Percentiles rank a stretch among this genome's conserved stretches.
phyloP scores from a whole-genome alignment of 352 stramenopile species.

The Globisporangium paroecandrum region DNA sequence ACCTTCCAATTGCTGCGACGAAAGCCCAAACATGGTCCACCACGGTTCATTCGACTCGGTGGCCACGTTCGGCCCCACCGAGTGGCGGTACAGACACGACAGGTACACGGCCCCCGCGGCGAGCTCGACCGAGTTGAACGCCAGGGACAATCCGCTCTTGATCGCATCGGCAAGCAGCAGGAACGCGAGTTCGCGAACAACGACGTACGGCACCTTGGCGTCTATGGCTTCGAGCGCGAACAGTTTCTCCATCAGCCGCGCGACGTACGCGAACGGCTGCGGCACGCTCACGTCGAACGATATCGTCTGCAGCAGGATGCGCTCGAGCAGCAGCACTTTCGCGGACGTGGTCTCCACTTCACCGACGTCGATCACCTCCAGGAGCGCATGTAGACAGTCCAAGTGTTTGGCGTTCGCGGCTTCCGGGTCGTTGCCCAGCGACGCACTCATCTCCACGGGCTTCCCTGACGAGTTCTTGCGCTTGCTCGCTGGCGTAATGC shows the following conservation, averaged over 20 bases:
- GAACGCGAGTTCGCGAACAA: conserved; percentile 45
- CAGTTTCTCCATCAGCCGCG: conserved; percentile 45
- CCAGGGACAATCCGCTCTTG: conserved; percentile 48
- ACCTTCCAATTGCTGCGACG: conserved; percentile 52
- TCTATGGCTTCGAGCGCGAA: conserved; percentile 63
- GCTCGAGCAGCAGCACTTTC: conserved; percentile 68
- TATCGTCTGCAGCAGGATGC: conserved; percentile 70
- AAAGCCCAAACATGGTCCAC: conserved; percentile 58
- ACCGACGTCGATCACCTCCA: conserved; percentile 59
- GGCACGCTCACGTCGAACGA: conserved; percentile 68
- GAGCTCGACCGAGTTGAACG: conserved; percentile 48
- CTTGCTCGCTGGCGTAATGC: neutral
- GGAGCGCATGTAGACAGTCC: conserved; percentile 56
- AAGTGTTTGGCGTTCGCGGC: conserved; percentile 57
- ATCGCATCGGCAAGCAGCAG: conserved; percentile 61
- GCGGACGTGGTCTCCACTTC: conserved; percentile 58
- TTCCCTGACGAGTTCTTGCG: conserved; percentile 28
- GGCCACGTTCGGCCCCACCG: conserved; percentile 51
- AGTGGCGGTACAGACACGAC: conserved; percentile 55
- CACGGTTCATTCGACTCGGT: conserved; percentile 64
- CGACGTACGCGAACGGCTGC: conserved; percentile 65
- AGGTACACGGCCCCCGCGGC: conserved; percentile 69
- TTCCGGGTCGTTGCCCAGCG: conserved; percentile 50
- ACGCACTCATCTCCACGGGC: conserved; percentile 47
- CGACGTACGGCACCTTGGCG: conserved; percentile 38